phyloP scores from a whole-genome alignment of 352 stramenopile species.

The Thalassiosira delicatula region DNA sequence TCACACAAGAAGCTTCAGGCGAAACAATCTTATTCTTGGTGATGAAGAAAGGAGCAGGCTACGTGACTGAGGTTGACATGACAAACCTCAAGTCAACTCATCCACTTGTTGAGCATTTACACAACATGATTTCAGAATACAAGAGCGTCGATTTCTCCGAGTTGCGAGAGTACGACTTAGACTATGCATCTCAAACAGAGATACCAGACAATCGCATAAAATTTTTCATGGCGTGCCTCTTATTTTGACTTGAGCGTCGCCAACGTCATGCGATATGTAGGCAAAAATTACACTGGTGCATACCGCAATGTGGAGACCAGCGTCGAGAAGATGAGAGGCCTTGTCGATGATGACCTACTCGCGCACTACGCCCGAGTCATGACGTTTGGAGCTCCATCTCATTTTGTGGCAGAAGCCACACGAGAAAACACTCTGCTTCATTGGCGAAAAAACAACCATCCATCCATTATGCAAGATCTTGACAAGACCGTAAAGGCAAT shows the following conservation, averaged over 20 bases:
- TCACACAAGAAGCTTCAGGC: slow-evolving; percentile 25
- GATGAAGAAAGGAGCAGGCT: neutral
- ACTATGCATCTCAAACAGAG: slow-evolving; percentile 9
- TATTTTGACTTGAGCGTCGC: neutral
- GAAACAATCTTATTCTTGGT: slow-evolving; percentile 28
- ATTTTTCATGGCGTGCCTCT: slow-evolving; percentile 11
- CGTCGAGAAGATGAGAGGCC: neutral
- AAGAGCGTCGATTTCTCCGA: slow-evolving; percentile 13
- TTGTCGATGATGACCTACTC: neutral
- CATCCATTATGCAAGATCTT: neutral
- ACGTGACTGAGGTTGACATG: neutral
- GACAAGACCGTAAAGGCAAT: neutral
- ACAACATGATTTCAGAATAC: slow-evolving; percentile 1
- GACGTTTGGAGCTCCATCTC: neutral
- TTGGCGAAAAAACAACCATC: neutral
- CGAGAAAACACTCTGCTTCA: slow-evolving; percentile 7
- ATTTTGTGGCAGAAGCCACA: neutral
- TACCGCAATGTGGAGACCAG: neutral
- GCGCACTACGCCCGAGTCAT: neutral
- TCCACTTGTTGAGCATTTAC: slow-evolving; percentile 21
- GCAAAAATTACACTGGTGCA: neutral
- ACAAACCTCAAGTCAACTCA: slow-evolving; percentile 1
- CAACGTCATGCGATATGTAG: neutral
- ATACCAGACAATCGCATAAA: neutral
- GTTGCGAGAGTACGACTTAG: slow-evolving; percentile 11